These are phyloP conservation scores for Nidula microcarpa DNA, from an alignment of 768 basidiomycete genomes.

Conservation along the genomic window DNA sequence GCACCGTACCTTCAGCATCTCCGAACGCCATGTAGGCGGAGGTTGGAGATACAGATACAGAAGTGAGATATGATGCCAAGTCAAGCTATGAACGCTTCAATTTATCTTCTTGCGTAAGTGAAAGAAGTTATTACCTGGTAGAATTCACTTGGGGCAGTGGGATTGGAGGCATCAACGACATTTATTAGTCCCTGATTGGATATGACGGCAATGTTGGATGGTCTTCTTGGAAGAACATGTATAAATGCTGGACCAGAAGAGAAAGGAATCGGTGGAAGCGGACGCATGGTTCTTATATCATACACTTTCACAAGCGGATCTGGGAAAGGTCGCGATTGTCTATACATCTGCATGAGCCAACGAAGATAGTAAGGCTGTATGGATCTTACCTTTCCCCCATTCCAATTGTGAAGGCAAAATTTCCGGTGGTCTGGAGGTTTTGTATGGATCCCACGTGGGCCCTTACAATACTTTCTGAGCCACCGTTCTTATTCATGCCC, in stretches of 20 bases:
- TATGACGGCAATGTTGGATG: slow-evolving; percentile 69
- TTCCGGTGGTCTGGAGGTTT: slow-evolving; percentile 76
- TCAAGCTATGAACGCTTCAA: slow-evolving; percentile 47
- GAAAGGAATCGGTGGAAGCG: slow-evolving; percentile 85
- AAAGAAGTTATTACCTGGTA: slow-evolving; percentile 56
- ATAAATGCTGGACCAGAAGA: slow-evolving; percentile 86
- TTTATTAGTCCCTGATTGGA: slow-evolving; percentile 84
- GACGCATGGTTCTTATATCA: slow-evolving; percentile 79
- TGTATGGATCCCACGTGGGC: slow-evolving; percentile 83
- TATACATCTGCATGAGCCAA: slow-evolving; percentile 23
- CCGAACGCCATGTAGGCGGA: slow-evolving; percentile 93
- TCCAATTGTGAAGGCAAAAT: slow-evolving; percentile 84
- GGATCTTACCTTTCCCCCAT: slow-evolving; percentile 69
- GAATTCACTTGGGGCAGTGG: slow-evolving; percentile 65
- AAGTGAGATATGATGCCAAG: slow-evolving; percentile 71
- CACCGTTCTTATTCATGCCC: slow-evolving; percentile 42
- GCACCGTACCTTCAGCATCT: slow-evolving; percentile 80
- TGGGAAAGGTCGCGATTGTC: slow-evolving; percentile 83
- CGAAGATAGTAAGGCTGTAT: slow-evolving; percentile 7
- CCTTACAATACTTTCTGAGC: slow-evolving; percentile 53
- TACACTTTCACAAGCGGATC: slow-evolving; percentile 94
- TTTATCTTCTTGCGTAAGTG: not conserved
- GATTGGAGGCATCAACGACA: slow-evolving; percentile 76
- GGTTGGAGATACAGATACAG: slow-evolving; percentile 78
- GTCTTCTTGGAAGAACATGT: slow-evolving; percentile 71